Percentiles rank a stretch among this genome's conserved stretches.
Evolutionary conservation across 768 basidiomycete genomes (phyloP).

Genomic region (Amanita rimosa): DNA sequence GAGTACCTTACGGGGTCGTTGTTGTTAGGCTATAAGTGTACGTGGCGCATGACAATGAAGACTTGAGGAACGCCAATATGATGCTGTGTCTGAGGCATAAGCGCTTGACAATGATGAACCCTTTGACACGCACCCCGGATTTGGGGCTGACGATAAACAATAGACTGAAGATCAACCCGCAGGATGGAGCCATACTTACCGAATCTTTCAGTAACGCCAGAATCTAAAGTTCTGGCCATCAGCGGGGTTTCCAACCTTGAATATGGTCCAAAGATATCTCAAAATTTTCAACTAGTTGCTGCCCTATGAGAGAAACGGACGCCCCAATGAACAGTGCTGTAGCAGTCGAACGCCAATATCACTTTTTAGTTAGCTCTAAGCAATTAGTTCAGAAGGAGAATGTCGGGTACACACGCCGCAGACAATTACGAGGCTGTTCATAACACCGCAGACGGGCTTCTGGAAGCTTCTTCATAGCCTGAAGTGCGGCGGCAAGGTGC

Average conservation of each 20-base stretch:
- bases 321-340: background rate
- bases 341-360: constrained; percentile 8
- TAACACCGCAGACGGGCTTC: background rate
- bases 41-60: too few species aligned
- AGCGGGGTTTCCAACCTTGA: background rate
- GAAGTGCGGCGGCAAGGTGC: constrained; percentile 20
- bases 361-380: constrained; percentile 27
- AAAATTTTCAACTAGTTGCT: too few species aligned
- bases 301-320: too few species aligned
- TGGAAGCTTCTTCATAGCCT: background rate
- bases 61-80: too few species aligned
- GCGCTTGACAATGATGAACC: too few species aligned
- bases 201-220: constrained; percentile 5
- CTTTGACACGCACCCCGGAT: too few species aligned
- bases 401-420: constrained; percentile 34
- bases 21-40: too few species aligned
- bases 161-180: constrained; percentile 7
- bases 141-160: background rate
- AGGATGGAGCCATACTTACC: constrained; percentile 9
- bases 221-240: constrained; percentile 2
- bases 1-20: too few species aligned
- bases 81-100: too few species aligned
- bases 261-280: too few species aligned
- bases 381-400: constrained; percentile 15
- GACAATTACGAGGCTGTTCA: background rate